Conservation (phyloP, 2,329 filamentous ascomycete genomes). For the Alternaria gansuensis region DNA sequence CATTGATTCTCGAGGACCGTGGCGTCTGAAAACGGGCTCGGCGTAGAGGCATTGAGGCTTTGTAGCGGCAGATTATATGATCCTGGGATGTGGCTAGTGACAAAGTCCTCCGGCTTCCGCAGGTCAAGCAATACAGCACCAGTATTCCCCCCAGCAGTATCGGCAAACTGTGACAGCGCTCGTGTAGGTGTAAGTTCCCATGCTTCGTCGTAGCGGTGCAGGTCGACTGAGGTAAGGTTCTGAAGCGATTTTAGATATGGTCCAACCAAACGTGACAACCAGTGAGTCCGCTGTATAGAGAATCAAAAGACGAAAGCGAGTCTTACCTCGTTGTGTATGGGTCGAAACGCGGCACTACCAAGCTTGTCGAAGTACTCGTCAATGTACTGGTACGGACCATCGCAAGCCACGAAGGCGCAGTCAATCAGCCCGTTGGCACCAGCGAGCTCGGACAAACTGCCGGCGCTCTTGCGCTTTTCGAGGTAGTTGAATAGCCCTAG, state of each 20-base stretch:
- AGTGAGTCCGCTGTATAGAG: too few species aligned
- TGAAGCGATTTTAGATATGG: constrained; percentile 10
- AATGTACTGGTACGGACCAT: constrained; percentile 71
- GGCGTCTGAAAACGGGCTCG: constrained; percentile 30
- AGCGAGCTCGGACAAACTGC: constrained; percentile 23
- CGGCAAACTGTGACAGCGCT: constrained; percentile 24
- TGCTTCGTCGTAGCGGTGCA: constrained; percentile 36
- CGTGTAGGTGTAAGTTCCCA: constrained; percentile 30
- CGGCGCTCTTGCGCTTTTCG: constrained; percentile 22
- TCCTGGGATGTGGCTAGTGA: constrained; percentile 27
- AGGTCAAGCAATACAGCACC: constrained; percentile 26
- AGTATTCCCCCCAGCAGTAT: not conserved
- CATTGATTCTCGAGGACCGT: constrained; percentile 30
- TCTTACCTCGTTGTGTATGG: constrained; percentile 31
- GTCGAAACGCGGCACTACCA: constrained; percentile 43
- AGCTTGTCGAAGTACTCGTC: constrained; percentile 68
- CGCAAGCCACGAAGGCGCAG: constrained; percentile 66
- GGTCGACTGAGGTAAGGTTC: constrained; percentile 31
- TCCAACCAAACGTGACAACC: not conserved
- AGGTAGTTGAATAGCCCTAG: constrained; percentile 32
- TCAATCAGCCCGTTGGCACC: constrained; percentile 22
- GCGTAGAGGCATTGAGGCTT: constrained; percentile 20
- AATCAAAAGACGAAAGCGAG: not conserved
- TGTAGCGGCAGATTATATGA: constrained; percentile 34
- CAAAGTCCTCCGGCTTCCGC: constrained; percentile 32